These are phyloP conservation scores for Handroanthus guayacan DNA, from an alignment of 257 asterid genomes.

Conservation along the genomic window DNA sequence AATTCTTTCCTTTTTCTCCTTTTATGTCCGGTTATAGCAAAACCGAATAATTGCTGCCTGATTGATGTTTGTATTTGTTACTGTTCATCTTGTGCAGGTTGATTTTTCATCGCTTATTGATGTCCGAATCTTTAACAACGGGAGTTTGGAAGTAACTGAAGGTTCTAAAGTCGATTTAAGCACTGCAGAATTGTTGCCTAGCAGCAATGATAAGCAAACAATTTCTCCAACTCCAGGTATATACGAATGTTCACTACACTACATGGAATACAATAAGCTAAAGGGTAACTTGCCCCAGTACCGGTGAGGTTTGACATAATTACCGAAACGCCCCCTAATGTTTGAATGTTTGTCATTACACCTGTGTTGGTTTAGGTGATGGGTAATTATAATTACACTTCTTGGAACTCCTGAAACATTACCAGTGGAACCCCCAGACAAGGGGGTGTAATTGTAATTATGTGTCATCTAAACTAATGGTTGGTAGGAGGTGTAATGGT, in stretches of 20 bases:
- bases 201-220: constrained; percentile 44
- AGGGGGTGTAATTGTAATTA: too few species aligned
- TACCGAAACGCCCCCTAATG: too few species aligned
- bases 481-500: too few species aligned
- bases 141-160: constrained; percentile 52
- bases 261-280: background rate
- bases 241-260: constrained; percentile 11
- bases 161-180: constrained; percentile 40
- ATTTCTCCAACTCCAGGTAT: constrained; percentile 54
- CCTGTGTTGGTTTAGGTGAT: too few species aligned
- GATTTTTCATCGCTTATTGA: constrained; percentile 75
- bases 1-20: background rate
- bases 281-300: too few species aligned
- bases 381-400: too few species aligned
- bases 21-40: background rate
- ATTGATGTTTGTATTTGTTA: constrained; percentile 10
- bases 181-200: constrained; percentile 40
- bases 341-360: too few species aligned
- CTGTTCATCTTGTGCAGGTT: constrained; percentile 57
- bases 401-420: too few species aligned
- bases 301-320: too few species aligned
- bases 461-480: too few species aligned
- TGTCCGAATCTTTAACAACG: constrained; percentile 59
- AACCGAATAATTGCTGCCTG: constrained; percentile 25
- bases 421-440: too few species aligned